Evolutionary conservation across 2,329 filamentous ascomycete species (phyloP), one percentile per base, ranked within the genome.

Genomic region (Knoxdaviesia proteae): DNA sequence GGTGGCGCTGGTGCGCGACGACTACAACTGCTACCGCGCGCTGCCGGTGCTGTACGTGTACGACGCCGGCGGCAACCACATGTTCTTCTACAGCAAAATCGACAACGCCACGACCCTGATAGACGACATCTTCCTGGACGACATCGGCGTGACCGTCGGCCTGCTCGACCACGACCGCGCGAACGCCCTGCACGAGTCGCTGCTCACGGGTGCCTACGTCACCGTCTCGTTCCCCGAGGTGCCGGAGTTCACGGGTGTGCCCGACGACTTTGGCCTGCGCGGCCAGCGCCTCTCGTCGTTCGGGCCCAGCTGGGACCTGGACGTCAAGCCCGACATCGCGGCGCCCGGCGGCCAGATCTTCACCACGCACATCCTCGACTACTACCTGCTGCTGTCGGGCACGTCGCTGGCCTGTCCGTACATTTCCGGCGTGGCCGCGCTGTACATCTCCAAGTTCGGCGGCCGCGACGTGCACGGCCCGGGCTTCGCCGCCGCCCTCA

Each of bases 341-440:
- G 61, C 64, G 0, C 66, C 67, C 1, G 67, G 68, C 8, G 61
- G 61, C 41, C 54, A 62, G 32, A 68, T 73, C 39, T 56, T 68
- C 42, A 69, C 64, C 38, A 71, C 68, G 2, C 76, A 60, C 47
- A 69, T 68, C 0, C 44, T 51, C 5, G 54, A 55, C 4, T 51
- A 59, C 33, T 77, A 73, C 43, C 63, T 61, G 20, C 62, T 73
- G 1, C 56, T 63, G 30, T 71, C 60, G 32, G 70, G 70, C 39
- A 74, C 70, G 0, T 71, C 66, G 1, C 72, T 74, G 69, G 63
- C 68, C 1, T 63, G 63, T 6, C 68, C 68, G 1, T 68, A 69
- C 45, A 57, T 69, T 31, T 67, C 68, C 36, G 68, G 67, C 10
- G 55, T 67, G 11, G 63, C 62, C 3, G 64, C 62, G 5, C 50